Conservation (phyloP, 495 filamentous ascomycete genomes). For the Xylona heveae region DNA sequence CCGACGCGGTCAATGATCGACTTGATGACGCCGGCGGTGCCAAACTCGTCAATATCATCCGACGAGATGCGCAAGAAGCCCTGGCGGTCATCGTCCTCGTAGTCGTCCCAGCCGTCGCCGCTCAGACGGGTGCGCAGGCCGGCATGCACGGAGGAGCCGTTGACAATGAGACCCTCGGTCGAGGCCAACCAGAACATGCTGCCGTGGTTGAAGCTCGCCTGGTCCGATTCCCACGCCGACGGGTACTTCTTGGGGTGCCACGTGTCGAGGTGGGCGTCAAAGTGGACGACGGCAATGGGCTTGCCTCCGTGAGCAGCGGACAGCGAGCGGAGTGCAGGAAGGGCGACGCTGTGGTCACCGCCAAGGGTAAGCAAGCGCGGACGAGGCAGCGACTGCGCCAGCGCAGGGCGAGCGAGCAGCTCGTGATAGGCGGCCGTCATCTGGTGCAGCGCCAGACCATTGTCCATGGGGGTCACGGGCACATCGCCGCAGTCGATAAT, state of each 20-base stretch:
- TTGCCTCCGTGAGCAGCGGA: constrained; percentile 18
- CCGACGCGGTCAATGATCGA: constrained; percentile 23
- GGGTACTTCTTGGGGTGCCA: constrained; percentile 3
- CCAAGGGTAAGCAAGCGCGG: constrained; percentile 28
- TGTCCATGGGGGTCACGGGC: constrained; percentile 28
- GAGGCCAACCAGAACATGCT: constrained; percentile 1
- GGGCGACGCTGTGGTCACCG: constrained; percentile 29
- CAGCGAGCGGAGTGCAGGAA: constrained; percentile 24
- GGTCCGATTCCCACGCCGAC: background rate
- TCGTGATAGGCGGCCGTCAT: background rate
- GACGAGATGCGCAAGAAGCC: constrained; percentile 27
- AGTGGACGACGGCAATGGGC: constrained; percentile 28
- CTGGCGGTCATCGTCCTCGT: constrained; percentile 14
- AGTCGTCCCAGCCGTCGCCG: constrained; percentile 25
- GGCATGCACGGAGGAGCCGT: constrained; percentile 1
- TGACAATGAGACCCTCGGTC: constrained; percentile 1
- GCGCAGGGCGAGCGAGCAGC: constrained; percentile 10
- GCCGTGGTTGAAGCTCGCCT: constrained; percentile 3
- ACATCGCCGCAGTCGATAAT: constrained; percentile 31
- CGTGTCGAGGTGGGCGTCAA: constrained; percentile 27
- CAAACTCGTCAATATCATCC: constrained; percentile 28
- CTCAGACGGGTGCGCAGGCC: constrained; percentile 8
- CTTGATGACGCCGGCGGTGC: constrained; percentile 19
- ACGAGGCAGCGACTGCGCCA: constrained; percentile 1
- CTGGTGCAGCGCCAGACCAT: constrained; percentile 28